Evolutionary conservation across 345 rosid genomes (phyloP).

Genomic region (Aurinia saxatilis): DNA sequence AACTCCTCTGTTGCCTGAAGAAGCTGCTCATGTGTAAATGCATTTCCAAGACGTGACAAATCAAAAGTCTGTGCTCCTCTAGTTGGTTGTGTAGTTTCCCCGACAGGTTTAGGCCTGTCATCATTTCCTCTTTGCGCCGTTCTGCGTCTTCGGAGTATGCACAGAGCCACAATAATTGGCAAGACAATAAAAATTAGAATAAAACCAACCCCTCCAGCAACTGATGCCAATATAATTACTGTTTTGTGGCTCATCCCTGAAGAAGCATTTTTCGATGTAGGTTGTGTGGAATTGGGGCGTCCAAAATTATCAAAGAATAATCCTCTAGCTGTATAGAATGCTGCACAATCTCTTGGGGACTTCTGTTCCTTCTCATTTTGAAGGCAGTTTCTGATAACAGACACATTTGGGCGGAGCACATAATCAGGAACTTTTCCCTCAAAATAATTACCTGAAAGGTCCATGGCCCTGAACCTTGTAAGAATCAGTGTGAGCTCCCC

Average conservation of each 20-base stretch:
- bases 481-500: constrained; percentile 52
- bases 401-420: constrained; percentile 34
- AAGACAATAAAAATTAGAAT: constrained; percentile 34
- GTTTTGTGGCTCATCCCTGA: constrained; percentile 38
- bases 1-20: constrained; percentile 65
- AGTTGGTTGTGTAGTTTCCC: constrained; percentile 39
- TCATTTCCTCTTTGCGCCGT: constrained; percentile 40
- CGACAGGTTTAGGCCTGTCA: constrained; percentile 52
- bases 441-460: constrained; percentile 76
- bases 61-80: constrained; percentile 41
- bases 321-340: constrained; percentile 58
- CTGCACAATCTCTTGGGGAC: constrained; percentile 41
- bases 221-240: constrained; percentile 49
- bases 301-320: constrained; percentile 79
- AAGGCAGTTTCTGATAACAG: constrained; percentile 69
- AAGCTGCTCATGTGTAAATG: constrained; percentile 71
- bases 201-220: constrained; percentile 60
- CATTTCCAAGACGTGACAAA: constrained; percentile 64
- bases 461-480: constrained; percentile 36
- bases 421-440: constrained; percentile 73
- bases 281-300: constrained; percentile 45
- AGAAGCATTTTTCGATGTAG: constrained; percentile 28
- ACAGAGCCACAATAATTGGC: constrained; percentile 39
- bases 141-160: constrained; percentile 37
- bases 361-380: constrained; percentile 52